Conservation (phyloP, 805 yeast genomes). For the Phaffomyces antillensis region DNA sequence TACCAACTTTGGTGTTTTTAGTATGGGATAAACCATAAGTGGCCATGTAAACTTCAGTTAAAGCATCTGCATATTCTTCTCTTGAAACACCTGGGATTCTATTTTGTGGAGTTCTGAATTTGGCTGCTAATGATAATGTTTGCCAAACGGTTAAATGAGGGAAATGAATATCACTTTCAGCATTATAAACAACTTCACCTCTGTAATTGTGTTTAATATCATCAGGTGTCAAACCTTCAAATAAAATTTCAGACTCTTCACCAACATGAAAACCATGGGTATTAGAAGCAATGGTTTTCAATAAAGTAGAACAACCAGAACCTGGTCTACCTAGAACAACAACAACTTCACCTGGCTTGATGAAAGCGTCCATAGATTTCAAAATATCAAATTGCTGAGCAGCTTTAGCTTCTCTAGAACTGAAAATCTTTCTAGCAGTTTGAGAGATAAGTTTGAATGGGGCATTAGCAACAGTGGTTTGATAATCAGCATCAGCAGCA, state of each 20-base stretch:
- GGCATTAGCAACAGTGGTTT: slow-evolving; percentile 45
- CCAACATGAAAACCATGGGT: slow-evolving; percentile 53
- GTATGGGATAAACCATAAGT: slow-evolving; percentile 45
- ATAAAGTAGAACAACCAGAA: slow-evolving; percentile 67
- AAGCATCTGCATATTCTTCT: slow-evolving; percentile 44
- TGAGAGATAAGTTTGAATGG: slow-evolving; percentile 17
- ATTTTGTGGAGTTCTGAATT: slow-evolving; percentile 53
- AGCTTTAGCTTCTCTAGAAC: slow-evolving; percentile 11
- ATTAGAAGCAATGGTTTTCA: slow-evolving; percentile 52
- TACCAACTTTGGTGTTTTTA: slow-evolving; percentile 54
- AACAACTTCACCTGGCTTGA: slow-evolving; percentile 57
- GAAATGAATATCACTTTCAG: slow-evolving; percentile 62
- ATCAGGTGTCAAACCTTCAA: slow-evolving; percentile 46
- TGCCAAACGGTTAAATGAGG: slow-evolving; percentile 63
- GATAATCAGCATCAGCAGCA: slow-evolving; percentile 53
- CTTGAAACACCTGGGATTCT: slow-evolving; percentile 55
- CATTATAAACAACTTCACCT: slow-evolving; percentile 66
- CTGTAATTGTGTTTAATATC: slow-evolving; percentile 48
- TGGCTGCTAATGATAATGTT: slow-evolving; percentile 58
- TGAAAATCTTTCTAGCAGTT: slow-evolving; percentile 8
- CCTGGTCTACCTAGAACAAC: slow-evolving; percentile 74
- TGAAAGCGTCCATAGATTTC: slow-evolving; percentile 59
- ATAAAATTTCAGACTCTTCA: slow-evolving; percentile 38
- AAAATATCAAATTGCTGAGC: slow-evolving; percentile 33
- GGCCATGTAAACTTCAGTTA: slow-evolving; percentile 45